These are phyloP conservation scores for Magnaporthales sp. DNA, from an alignment of 2,329 filamentous ascomycete genomes.

Conservation along the genomic window DNA sequence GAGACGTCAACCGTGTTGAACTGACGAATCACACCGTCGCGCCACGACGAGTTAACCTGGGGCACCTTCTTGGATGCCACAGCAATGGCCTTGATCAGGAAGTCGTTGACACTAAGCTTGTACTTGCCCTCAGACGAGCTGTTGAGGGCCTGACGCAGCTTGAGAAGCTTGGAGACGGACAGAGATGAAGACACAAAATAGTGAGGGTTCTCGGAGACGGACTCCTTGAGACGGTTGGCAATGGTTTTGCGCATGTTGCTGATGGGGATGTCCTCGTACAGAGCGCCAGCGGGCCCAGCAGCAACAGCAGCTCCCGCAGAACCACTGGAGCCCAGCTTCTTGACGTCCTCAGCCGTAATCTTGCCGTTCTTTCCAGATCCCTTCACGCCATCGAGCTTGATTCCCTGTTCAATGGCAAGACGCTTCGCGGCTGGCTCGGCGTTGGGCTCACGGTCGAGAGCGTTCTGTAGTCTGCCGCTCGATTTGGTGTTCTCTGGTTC, in stretches of 20 bases:
- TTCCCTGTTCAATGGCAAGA: conserved; percentile 75
- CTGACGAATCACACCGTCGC: conserved; percentile 82
- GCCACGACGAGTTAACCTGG: conserved; percentile 92
- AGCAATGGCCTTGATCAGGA: conserved; percentile 93
- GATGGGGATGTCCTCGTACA: conserved; percentile 77
- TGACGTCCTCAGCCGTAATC: conserved; percentile 87
- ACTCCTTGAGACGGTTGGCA: conserved; percentile 81
- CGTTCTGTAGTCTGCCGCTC: conserved; percentile 70
- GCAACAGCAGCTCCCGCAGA: conserved; percentile 44
- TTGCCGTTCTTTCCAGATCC: conserved; percentile 78
- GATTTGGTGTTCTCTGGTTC: conserved; percentile 46
- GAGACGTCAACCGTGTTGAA: conserved; percentile 91
- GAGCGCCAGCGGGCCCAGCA: conserved; percentile 46
- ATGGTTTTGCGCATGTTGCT: conserved; percentile 98
- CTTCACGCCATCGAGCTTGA: conserved; percentile 71
- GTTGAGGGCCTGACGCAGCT: conserved; percentile 92
- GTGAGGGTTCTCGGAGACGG: conserved; percentile 89
- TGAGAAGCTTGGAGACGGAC: conserved; percentile 90
- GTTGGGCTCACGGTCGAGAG: conserved; percentile 73
- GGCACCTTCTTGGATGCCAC: conserved; percentile 89
- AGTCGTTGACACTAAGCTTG: conserved; percentile 99
- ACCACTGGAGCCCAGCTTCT: conserved; percentile 62
- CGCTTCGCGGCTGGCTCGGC: conserved; percentile 67
- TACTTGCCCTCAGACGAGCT: conserved; percentile 82
- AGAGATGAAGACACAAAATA: conserved; percentile 91